Percentiles rank a stretch among this genome's conserved stretches.
Evolutionary conservation across 1,284 basidiomycete genomes (phyloP).

Genomic region (Earliella scabrosa): DNA sequence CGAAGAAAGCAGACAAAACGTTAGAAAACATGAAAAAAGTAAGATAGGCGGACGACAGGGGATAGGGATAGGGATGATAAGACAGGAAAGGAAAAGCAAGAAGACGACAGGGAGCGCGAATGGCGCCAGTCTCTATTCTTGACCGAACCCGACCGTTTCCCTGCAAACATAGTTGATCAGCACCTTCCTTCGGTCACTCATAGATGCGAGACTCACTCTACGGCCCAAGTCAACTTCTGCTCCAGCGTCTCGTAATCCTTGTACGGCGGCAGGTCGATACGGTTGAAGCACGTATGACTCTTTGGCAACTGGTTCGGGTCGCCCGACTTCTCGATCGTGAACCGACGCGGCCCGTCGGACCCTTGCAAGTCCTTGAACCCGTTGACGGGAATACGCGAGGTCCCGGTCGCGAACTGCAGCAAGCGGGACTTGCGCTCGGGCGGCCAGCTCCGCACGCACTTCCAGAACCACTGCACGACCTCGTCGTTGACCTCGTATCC

Average conservation of each 20-base stretch:
- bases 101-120: background rate
- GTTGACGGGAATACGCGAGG: conserved; percentile 96
- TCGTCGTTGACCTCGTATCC: conserved; percentile 88
- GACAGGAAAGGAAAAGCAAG: background rate
- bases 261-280: conserved; percentile 91
- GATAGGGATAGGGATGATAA: background rate
- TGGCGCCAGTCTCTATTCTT: conserved; percentile 39
- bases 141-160: conserved; percentile 52
- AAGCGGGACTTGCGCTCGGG: conserved; percentile 94
- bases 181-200: conserved; percentile 4
- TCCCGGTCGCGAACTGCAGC: conserved; percentile 97
- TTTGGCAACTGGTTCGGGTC: conserved; percentile 89
- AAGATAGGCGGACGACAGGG: background rate
- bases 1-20: background rate
- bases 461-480: conserved; percentile 99
- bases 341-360: conserved; percentile 92
- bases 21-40: background rate
- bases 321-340: conserved; percentile 97
- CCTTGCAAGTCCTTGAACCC: conserved; percentile 99
- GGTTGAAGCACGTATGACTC: conserved; percentile 92
- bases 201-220: conserved; percentile 65
- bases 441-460: conserved; percentile 96
- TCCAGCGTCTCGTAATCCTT: conserved; percentile 89
- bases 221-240: conserved; percentile 88
- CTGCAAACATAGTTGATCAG: conserved; percentile 27